Evolutionary conservation across 1,284 basidiomycete species (phyloP), one percentile per base, ranked within the genome.

Genomic region (Microbotryomycetes sp.): DNA sequence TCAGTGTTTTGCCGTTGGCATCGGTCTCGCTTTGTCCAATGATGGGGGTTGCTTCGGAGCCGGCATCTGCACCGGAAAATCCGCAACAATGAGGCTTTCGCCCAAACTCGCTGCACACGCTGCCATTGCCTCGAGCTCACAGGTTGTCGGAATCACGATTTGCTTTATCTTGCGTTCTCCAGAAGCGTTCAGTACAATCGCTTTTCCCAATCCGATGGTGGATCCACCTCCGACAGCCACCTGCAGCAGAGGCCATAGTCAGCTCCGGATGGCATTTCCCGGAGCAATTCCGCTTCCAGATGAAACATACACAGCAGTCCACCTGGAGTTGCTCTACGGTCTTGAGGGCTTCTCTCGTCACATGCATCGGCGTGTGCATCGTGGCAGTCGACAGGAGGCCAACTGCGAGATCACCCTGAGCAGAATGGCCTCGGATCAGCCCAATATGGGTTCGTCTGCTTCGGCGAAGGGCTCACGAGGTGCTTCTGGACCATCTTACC

Each of bases 131-230:
- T 15, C 21, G 9, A 21, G 48, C 61, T 29, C 6, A 65, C 79
- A 80, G 21, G 79, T 78, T 1, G 79, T 80, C 18, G 79, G 79
- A 11, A 80, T 73, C 24, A 77, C 77, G 30, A 80, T 78, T 63
- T 80, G 78, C 26, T 76, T 76, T 52, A 78, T 70, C 57, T 76
- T 75, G 21, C 75, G 76, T 45, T 73, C 72, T 3, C 62, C 62
- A 4, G 58, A 47, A 3, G 70, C 62, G 18, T 71, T 60, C 24
- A 79, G 69, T 16, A 78, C 76, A 29, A 80, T 75, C 4, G 78
- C 79, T 70, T 80, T 79, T 31, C 75, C 77, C 16, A 80, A 71
- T 0, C 79, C 79, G 41, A 76, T 77, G 2, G 78, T 78, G 3
- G 77, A 78, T 0, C 79, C 78, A 24, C 79, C 78, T 6, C 79